A percentile compares a stretch with the other conserved stretches of the same genome.
Evolutionary conservation across 2,329 filamentous ascomycete species (phyloP).

Genomic region (Penicillium sp.): DNA sequence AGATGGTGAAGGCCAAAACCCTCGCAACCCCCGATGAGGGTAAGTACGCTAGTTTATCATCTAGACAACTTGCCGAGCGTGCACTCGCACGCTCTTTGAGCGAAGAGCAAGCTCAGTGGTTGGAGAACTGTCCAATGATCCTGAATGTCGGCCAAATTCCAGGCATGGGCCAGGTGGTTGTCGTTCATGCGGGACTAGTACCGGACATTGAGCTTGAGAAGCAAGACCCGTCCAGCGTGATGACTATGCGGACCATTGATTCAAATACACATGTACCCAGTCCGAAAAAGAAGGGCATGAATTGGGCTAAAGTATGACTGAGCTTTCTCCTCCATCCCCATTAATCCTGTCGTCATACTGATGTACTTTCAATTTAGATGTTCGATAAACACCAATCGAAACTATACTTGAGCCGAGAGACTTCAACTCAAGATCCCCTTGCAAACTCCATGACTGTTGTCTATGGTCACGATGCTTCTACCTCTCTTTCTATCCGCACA

Average conservation of each 20-base stretch:
- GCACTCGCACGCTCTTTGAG: conserved; percentile 59
- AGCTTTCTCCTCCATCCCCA: neutral
- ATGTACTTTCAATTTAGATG: conserved; percentile 33
- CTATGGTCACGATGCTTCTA: conserved; percentile 82
- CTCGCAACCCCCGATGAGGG: conserved; percentile 17
- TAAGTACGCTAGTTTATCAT: conserved; percentile 33
- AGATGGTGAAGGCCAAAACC: conserved; percentile 36
- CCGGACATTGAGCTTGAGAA: conserved; percentile 68
- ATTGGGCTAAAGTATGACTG: conserved; percentile 61
- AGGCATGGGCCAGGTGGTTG: conserved; percentile 63
- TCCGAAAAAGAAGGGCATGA: conserved; percentile 53
- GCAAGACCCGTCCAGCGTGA: conserved; percentile 76
- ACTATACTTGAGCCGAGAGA: conserved; percentile 24
- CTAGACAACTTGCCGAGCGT: conserved; percentile 40
- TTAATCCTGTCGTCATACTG: conserved; percentile 3
- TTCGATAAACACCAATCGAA: conserved; percentile 53
- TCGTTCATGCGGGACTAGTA: conserved; percentile 84
- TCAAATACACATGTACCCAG: conserved; percentile 61
- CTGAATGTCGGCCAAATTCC: conserved; percentile 66
- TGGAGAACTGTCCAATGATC: conserved; percentile 73
- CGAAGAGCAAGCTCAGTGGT: conserved; percentile 65
- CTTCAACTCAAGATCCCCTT: conserved; percentile 18
- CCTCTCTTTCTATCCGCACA: conserved; percentile 63
- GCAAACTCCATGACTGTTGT: conserved; percentile 64
- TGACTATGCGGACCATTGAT: conserved; percentile 87